Conservation (phyloP, 768 basidiomycete genomes). For the Kwoniella mangroviensis region DNA sequence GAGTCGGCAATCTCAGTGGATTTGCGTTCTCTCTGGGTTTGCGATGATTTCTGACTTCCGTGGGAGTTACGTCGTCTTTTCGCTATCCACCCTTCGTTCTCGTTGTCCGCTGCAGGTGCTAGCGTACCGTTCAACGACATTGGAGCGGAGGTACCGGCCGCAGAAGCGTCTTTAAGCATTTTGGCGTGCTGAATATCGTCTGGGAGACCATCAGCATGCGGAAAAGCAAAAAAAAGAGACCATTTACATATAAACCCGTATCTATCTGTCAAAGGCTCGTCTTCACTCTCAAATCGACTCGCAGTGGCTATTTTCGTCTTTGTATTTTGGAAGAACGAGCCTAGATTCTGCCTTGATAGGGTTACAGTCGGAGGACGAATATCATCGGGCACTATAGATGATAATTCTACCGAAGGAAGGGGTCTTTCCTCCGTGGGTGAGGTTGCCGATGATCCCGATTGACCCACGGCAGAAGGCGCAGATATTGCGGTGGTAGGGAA, state of each 20-base stretch:
- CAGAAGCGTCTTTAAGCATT: constrained; percentile 52
- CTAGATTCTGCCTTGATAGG: constrained; percentile 48
- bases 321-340: constrained; percentile 39
- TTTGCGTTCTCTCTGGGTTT: background rate
- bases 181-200: constrained; percentile 53
- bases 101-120: constrained; percentile 11
- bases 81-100: constrained; percentile 49
- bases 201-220: constrained; percentile 16
- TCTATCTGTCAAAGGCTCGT: constrained; percentile 52
- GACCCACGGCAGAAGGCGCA: constrained; percentile 17
- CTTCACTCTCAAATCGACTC: constrained; percentile 45
- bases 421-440: constrained; percentile 27
- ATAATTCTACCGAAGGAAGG: constrained; percentile 48
- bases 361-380: constrained; percentile 53
- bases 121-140: constrained; percentile 46
- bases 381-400: constrained; percentile 47
- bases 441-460: constrained; percentile 20
- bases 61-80: constrained; percentile 27
- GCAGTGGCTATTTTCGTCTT: constrained; percentile 36
- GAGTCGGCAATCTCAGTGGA: constrained; percentile 8
- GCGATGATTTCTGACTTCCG: constrained; percentile 4
- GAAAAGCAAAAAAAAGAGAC: too few relatives aligned
- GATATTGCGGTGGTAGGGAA: constrained; percentile 45
- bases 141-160: constrained; percentile 41
- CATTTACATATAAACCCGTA: constrained; percentile 57